Conservation (phyloP, 225 moss, liverwort and hornwort genomes). For the Sphagnum tenellum region DNA sequence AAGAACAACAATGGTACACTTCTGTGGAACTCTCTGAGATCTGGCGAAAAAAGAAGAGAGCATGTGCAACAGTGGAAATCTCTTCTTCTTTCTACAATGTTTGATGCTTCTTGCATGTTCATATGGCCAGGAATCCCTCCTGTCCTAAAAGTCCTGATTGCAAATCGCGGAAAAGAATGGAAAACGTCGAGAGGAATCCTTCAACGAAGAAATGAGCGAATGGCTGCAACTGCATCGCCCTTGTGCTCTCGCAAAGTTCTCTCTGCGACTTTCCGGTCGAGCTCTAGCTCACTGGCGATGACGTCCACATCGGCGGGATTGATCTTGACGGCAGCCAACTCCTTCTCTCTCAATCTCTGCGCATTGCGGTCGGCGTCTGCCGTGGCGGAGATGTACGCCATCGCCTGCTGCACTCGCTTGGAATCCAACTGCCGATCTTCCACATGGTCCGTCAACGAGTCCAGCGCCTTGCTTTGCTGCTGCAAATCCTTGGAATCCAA, state of each 20-base stretch:
- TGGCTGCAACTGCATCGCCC: conserved; percentile 83
- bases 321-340: conserved; percentile 89
- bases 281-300: conserved; percentile 84
- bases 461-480: conserved; percentile 97
- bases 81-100: no score
- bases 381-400: conserved; percentile 86
- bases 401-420: conserved; percentile 92
- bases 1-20: no score
- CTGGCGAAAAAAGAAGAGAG: no score
- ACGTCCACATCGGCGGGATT: conserved; percentile 75
- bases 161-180: no score
- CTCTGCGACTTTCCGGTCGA: conserved; percentile 96
- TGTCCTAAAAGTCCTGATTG: no score
- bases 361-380: conserved; percentile 88
- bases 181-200: neutral
- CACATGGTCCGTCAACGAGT: conserved; percentile 94
- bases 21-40: no score
- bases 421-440: conserved; percentile 96
- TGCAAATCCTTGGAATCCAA: conserved; percentile 96
- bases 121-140: no score
- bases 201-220: conserved; percentile 68
- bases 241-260: conserved; percentile 89
- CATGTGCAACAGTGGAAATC: no score
- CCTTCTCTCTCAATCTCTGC: conserved; percentile 86
- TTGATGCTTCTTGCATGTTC: no score